Evolutionary conservation across 176 grass and related monocot species (phyloP).

Genomic region (Calamus simplicifolius): DNA sequence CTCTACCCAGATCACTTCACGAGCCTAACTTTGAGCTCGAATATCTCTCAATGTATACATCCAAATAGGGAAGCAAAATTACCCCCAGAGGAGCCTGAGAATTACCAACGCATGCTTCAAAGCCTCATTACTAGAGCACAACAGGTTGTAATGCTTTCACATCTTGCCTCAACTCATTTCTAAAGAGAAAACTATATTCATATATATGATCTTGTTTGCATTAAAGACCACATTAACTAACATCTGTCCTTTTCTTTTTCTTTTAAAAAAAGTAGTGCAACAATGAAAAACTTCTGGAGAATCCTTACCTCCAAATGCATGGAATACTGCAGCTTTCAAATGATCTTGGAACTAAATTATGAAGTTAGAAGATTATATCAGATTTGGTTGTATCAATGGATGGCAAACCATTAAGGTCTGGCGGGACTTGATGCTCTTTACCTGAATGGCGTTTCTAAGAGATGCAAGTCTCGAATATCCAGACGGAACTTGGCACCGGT

Average conservation of each 20-base stretch:
- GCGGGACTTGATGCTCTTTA: slow-evolving; percentile 14
- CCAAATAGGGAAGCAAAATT: no score
- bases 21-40: no score
- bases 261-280: slow-evolving; percentile 49
- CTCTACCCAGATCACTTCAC: no score
- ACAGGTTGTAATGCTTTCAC: slow-evolving; percentile 39
- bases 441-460: slow-evolving; percentile 23
- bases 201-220: background rate
- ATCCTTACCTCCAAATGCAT: slow-evolving; percentile 98
- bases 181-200: slow-evolving; percentile 5
- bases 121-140: slow-evolving; percentile 92
- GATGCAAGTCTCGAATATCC: slow-evolving; percentile 21
- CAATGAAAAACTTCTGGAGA: slow-evolving; percentile 99
- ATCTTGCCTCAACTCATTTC: background rate
- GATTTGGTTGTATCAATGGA: background rate
- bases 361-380: slow-evolving; percentile 1
- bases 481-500: slow-evolving; percentile 8
- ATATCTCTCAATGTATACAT: no score
- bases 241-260: slow-evolving; percentile 9
- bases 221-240: background rate
- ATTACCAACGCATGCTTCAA: slow-evolving; percentile 89
- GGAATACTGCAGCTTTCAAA: slow-evolving; percentile 87
- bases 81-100: slow-evolving; percentile 93
- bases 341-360: slow-evolving; percentile 68
- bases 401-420: slow-evolving; percentile 16